Percentiles rank a stretch among this genome's conserved stretches.
phyloP scores from a whole-genome alignment of 2,329 filamentous ascomycete species.

The Trichoderma koningiopsis region DNA sequence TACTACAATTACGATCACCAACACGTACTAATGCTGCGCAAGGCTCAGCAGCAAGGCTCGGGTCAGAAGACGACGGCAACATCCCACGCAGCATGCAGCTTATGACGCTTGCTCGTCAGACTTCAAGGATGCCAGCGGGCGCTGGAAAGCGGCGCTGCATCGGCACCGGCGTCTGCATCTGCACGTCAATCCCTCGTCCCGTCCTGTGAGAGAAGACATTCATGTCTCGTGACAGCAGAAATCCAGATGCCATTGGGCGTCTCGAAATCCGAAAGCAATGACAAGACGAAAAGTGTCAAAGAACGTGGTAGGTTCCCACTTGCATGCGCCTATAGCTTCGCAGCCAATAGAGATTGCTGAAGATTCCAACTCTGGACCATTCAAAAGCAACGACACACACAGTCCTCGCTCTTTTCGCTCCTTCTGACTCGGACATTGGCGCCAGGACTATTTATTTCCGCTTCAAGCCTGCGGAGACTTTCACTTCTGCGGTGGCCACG shows the following conservation, averaged over 20 bases:
- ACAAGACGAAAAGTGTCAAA: background rate
- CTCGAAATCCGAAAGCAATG: background rate
- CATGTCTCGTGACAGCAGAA: background rate
- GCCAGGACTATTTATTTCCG: background rate
- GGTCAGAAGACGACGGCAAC: background rate
- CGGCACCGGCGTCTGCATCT: background rate
- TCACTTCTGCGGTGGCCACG: background rate
- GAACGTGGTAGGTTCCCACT: background rate
- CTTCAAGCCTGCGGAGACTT: background rate
- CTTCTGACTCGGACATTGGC: background rate
- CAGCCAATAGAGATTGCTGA: background rate
- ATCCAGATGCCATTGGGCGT: background rate
- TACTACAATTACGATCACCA: background rate
- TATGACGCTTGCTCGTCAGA: background rate
- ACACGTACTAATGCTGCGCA: background rate
- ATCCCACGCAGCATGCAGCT: background rate
- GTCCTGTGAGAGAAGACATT: background rate
- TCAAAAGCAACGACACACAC: background rate
- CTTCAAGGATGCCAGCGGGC: background rate
- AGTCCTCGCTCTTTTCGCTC: background rate
- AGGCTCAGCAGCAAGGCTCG: background rate
- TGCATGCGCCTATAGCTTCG: background rate
- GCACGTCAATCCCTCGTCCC: background rate
- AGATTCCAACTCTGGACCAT: background rate
- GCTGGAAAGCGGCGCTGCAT: background rate